Conservation (phyloP, 805 yeast genomes). For the Cyberlindnera americana region DNA sequence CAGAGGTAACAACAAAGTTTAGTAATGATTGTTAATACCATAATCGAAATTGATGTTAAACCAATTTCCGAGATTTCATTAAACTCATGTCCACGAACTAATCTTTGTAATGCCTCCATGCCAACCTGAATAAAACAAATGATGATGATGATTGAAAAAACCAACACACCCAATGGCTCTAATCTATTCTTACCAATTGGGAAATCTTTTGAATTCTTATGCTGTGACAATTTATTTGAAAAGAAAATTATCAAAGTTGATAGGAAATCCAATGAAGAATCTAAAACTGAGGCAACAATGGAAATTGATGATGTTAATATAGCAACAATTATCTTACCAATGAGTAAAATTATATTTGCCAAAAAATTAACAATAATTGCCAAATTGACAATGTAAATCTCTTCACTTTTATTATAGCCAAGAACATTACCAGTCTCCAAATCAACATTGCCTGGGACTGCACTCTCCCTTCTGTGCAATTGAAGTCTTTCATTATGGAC, state of each 20-base stretch:
- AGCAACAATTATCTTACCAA: conserved; percentile 60
- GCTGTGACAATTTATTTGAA: conserved; percentile 49
- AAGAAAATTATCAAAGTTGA: conserved; percentile 70
- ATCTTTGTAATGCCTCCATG: conserved; percentile 51
- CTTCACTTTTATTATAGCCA: conserved; percentile 44
- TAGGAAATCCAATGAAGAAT: conserved; percentile 68
- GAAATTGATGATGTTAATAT: conserved; percentile 69
- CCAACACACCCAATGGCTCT: conserved; percentile 76
- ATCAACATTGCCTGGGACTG: conserved; percentile 60
- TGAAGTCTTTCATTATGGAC: conserved; percentile 1
- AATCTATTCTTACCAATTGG: conserved; percentile 73
- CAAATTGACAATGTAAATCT: conserved; percentile 41
- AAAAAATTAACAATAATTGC: conserved; percentile 65
- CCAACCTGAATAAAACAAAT: conserved; percentile 72
- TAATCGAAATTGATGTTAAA: conserved; percentile 48
- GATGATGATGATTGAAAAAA: conserved; percentile 68
- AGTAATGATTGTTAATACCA: conserved; percentile 57
- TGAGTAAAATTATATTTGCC: conserved; percentile 53
- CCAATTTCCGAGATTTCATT: conserved; percentile 45
- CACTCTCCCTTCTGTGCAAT: conserved; percentile 28
- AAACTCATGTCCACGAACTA: conserved; percentile 32
- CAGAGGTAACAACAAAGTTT: conserved; percentile 61
- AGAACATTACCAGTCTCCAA: conserved; percentile 53
- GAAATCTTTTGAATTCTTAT: conserved; percentile 45
- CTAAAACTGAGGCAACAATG: conserved; percentile 73